Evolutionary conservation across 2,329 filamentous ascomycete genomes (phyloP).

Genomic region (Pestalotiopsis fici): DNA sequence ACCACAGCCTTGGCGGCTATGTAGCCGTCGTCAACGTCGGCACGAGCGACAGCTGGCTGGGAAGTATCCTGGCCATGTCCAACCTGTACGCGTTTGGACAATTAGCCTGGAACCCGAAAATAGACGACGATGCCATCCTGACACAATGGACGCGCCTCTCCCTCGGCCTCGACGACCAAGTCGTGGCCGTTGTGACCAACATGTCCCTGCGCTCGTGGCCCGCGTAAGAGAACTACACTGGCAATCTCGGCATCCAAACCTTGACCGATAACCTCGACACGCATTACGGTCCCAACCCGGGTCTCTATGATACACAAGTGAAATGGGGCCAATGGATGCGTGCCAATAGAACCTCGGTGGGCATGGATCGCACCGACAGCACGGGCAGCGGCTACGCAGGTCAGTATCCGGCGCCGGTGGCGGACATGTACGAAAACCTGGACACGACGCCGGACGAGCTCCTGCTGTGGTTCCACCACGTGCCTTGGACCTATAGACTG

Average conservation of each 20-base stretch:
- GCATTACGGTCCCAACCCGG: slow-evolving; percentile 69
- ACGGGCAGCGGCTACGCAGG: slow-evolving; percentile 69
- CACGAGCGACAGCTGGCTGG: slow-evolving; percentile 67
- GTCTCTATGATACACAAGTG: slow-evolving; percentile 62
- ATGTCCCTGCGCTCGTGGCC: slow-evolving; percentile 72
- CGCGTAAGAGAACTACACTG: slow-evolving; percentile 70
- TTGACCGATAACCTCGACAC: slow-evolving; percentile 67
- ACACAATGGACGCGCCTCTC: slow-evolving; percentile 70
- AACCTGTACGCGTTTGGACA: slow-evolving; percentile 72
- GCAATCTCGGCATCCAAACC: slow-evolving; percentile 71
- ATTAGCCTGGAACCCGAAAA: slow-evolving; percentile 63
- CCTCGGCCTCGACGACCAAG: slow-evolving; percentile 54
- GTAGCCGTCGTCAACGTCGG: slow-evolving; percentile 70
- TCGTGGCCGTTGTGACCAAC: slow-evolving; percentile 60
- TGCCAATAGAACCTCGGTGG: slow-evolving; percentile 58
- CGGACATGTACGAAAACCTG: slow-evolving; percentile 57
- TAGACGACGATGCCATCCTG: slow-evolving; percentile 50
- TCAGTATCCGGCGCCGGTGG: slow-evolving; percentile 65
- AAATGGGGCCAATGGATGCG: slow-evolving; percentile 74
- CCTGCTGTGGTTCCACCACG: slow-evolving; percentile 75
- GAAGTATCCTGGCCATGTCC: slow-evolving; percentile 69
- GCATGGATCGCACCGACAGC: slow-evolving; percentile 70
- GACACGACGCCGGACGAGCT: slow-evolving; percentile 68
- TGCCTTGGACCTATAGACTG: slow-evolving; percentile 64
- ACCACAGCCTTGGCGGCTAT: slow-evolving; percentile 58